Base-by-base conservation (phyloP, 805 yeast genomes). In the Saturnispora silvae region DNA sequence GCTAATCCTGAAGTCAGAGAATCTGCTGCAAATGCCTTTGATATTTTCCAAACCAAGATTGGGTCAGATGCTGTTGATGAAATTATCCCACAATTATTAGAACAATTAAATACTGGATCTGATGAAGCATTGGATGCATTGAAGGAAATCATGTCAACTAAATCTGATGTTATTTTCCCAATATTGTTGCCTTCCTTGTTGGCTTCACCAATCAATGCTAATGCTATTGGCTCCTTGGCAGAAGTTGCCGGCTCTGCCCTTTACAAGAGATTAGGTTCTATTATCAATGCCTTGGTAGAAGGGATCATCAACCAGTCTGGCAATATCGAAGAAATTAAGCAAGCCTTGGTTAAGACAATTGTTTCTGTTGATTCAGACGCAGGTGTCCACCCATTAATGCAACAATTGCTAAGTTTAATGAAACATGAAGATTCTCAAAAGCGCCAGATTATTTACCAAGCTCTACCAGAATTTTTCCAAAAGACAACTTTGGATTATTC, bases 151-250 rank as follows among this genome's bases (percentile, higher is more conserved):
- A 83, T 89, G 94, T 73, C 92, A 9, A 77, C 86, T 3, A 84
- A 83, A 51, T 71, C 96, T 5, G 94, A 84, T 41, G 79, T 83
- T 3, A 83, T 94, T 40, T 86, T 94, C 86, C 96, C 97, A 34
- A 81, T 84, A 33, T 70, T 92, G 54, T 69, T 89, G 41, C 96
- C 97, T 31, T 73, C 94, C 0, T 68, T 92, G 52, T 66, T 89
- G 52, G 57, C 75, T 5, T 77, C 85, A 5, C 96, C 96, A 13
- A 76, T 87, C 38, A 84, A 86, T 61, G 94, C 95, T n/a, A 68
- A 72, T 38, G 94, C 96, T 3, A 64, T 87, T 41, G 84, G 92
- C 18, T 75, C 94, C 0, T 68, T 87, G 55, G 94, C 95, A 1
- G 77, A 82, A 36, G 96, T 84, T 34, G 95, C 96, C 18, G 96